Evolutionary conservation across 2,329 filamentous ascomycete species (phyloP).

Genomic region (Neofusicoccum parvum): DNA sequence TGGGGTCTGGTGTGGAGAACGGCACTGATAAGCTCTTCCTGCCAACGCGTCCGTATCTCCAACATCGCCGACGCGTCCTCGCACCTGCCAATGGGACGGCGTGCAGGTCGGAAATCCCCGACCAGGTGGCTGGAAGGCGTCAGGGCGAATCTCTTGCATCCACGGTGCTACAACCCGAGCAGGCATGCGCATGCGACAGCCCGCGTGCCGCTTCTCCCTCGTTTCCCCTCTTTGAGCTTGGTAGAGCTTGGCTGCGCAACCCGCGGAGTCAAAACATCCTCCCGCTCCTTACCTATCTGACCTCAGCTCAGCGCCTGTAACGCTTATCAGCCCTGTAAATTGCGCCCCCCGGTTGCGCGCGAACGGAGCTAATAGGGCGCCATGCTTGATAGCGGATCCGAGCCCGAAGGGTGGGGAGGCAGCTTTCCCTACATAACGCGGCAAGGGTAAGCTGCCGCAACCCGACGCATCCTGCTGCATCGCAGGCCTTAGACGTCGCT

Average conservation of each 20-base stretch:
- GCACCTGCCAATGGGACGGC: neutral
- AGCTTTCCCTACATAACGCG: neutral
- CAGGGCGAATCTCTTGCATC: neutral
- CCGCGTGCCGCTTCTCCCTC: neutral
- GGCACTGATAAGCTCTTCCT: neutral
- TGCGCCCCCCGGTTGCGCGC: neutral
- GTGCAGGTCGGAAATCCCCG: neutral
- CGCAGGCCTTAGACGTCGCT: too few species aligned
- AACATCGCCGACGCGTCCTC: neutral
- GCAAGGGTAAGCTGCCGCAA: neutral
- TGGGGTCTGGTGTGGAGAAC: conserved; percentile 4
- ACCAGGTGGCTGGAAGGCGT: neutral
- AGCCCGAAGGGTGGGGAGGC: neutral
- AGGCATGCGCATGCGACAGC: neutral
- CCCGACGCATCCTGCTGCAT: neutral
- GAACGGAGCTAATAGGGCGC: neutral
- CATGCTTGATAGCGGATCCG: neutral
- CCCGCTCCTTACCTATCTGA: neutral
- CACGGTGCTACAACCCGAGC: neutral
- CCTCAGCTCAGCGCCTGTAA: conserved; percentile 1
- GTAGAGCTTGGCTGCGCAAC: neutral
- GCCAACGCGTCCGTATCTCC: neutral
- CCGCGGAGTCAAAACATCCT: neutral
- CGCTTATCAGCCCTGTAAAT: neutral
- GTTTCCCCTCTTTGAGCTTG: neutral